These are phyloP conservation scores for Ilyonectria robusta DNA, from an alignment of 2,329 filamentous ascomycete species.

Conservation along the genomic window DNA sequence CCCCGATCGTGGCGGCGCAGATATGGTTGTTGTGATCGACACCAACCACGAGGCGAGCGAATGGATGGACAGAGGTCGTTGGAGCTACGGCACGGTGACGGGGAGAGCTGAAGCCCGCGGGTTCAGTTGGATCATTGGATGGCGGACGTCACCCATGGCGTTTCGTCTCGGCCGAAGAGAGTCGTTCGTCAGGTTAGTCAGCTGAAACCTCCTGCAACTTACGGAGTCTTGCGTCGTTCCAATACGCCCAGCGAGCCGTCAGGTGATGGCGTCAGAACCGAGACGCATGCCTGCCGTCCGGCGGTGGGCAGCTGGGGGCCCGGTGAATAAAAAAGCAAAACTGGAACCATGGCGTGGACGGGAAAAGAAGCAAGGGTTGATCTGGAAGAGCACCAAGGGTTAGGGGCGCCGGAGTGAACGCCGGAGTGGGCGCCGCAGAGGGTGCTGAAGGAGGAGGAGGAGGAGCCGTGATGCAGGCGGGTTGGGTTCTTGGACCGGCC, in stretches of 20 bases:
- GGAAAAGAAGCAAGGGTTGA: constrained; percentile 27
- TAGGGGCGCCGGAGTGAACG: constrained; percentile 13
- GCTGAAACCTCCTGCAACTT: constrained; percentile 6
- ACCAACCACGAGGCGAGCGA: constrained; percentile 7
- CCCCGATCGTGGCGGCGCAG: constrained; percentile 38
- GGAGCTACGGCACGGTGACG: not conserved
- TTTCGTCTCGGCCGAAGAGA: constrained; percentile 10
- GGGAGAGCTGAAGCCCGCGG: no score
- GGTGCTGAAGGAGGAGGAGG: constrained; percentile 2
- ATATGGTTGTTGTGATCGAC: constrained; percentile 22
- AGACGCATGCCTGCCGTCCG: constrained; percentile 10
- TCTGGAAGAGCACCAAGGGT: constrained; percentile 11
- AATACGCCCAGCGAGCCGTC: not conserved
- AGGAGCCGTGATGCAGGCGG: not conserved
- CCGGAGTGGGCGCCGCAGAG: not conserved
- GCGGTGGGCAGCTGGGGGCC: constrained; percentile 8
- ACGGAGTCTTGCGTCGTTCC: not conserved
- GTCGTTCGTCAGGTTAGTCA: constrained; percentile 3
- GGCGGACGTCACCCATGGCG: not conserved
- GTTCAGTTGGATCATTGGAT: not conserved
- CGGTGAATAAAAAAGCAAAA: constrained; percentile 41
- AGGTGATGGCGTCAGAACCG: constrained; percentile 37
- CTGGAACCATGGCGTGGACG: constrained; percentile 17
- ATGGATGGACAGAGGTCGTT: not conserved
- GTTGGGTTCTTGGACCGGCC: not conserved